Percentiles rank a stretch among this genome's conserved stretches.
phyloP scores from a whole-genome alignment of 345 rosid species.

The Hirschfeldia incana region DNA sequence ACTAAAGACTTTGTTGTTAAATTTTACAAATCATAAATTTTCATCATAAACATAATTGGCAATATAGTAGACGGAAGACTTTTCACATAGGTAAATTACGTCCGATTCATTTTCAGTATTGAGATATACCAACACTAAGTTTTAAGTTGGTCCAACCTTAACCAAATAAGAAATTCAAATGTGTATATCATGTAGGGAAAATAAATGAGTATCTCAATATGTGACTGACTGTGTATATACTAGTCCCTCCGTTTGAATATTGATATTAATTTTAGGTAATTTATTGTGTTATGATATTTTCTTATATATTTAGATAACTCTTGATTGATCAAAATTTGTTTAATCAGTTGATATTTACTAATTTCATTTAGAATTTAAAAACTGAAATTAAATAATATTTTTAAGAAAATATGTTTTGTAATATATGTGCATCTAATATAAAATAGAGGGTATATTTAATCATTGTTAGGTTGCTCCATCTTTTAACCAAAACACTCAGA shows the following conservation, averaged over 20 bases:
- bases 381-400: no score
- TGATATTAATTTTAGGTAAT: no score
- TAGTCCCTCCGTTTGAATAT: no score
- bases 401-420: no score
- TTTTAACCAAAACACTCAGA: conserved; percentile 11
- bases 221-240: background rate
- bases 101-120: background rate
- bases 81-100: background rate
- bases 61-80: background rate
- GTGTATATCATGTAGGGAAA: background rate
- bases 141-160: background rate
- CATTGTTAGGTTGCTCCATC: background rate
- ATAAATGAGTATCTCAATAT: background rate
- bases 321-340: no score
- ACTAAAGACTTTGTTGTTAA: background rate
- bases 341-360: no score
- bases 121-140: background rate
- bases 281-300: no score
- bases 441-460: no score
- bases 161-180: background rate
- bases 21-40: background rate
- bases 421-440: no score
- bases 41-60: background rate
- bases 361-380: no score
- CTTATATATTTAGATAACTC: no score